Conservation (phyloP, 2,329 filamentous ascomycete genomes). For the Zelopaecilomyces penicillatus region DNA sequence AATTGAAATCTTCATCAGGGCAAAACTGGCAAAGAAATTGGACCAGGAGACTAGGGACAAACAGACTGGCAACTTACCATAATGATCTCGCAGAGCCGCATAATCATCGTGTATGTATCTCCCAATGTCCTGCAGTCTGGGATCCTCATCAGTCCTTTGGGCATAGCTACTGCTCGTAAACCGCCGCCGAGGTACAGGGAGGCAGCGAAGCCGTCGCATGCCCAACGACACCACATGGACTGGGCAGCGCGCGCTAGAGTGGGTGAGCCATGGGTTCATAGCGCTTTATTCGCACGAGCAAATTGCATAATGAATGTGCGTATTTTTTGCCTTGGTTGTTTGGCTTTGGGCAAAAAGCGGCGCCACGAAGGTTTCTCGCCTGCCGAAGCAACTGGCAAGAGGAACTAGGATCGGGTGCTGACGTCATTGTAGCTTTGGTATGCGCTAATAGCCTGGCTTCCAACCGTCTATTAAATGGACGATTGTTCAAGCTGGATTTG, state of each 20-base stretch:
- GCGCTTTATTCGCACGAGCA: neutral
- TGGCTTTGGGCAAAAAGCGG: too few relatives aligned
- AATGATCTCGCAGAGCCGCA: slow-evolving; percentile 34
- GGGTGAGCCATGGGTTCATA: slow-evolving; percentile 6
- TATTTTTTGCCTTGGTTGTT: too few relatives aligned
- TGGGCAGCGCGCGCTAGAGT: neutral
- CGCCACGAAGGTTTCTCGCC: too few relatives aligned
- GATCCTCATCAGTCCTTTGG: slow-evolving; percentile 21
- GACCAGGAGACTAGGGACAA: neutral
- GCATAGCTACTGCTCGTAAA: slow-evolving; percentile 2
- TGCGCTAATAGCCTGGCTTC: neutral
- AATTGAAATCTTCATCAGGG: too few relatives aligned
- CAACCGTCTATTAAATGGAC: neutral
- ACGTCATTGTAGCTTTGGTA: slow-evolving; percentile 5
- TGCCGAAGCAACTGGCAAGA: too few relatives aligned
- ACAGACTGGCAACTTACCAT: slow-evolving; percentile 25
- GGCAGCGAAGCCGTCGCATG: slow-evolving; percentile 2
- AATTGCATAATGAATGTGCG: too few relatives aligned
- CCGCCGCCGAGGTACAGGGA: slow-evolving; percentile 1
- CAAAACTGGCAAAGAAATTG: neutral
- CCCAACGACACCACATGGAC: neutral
- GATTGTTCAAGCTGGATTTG: neutral
- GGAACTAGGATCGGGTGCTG: neutral
- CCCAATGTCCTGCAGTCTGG: slow-evolving; percentile 32
- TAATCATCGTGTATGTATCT: slow-evolving; percentile 38